A percentile compares a stretch with the other conserved stretches of the same genome.
These are phyloP conservation scores for Metschnikowia matae DNA, from an alignment of 805 yeast species.

Conservation along the genomic window DNA sequence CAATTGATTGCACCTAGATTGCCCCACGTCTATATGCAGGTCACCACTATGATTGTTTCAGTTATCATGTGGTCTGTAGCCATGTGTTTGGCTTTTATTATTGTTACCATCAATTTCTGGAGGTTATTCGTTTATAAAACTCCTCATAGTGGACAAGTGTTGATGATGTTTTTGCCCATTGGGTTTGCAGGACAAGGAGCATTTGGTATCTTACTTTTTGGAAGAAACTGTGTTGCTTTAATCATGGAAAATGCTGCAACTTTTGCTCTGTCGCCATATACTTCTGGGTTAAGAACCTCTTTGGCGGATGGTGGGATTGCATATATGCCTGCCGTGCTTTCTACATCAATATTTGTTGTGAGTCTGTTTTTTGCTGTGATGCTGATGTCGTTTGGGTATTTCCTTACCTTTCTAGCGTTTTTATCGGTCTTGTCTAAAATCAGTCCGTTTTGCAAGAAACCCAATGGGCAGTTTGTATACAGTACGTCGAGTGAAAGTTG, in stretches of 20 bases:
- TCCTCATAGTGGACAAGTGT: conserved; percentile 52
- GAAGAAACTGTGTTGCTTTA: conserved; percentile 36
- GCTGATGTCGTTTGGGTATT: conserved; percentile 54
- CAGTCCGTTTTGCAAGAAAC: conserved; percentile 30
- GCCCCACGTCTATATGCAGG: conserved; percentile 40
- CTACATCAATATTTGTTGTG: conserved; percentile 13
- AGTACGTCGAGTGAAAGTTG: conserved; percentile 8
- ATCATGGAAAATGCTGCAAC: conserved; percentile 12
- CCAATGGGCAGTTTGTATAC: conserved; percentile 22
- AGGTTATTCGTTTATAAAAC: conserved; percentile 54
- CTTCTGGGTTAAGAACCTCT: conserved; percentile 6
- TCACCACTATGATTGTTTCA: conserved; percentile 51
- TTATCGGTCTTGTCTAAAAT: conserved; percentile 41
- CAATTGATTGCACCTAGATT: conserved; percentile 46
- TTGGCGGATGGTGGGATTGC: conserved; percentile 4
- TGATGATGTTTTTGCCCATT: conserved; percentile 71
- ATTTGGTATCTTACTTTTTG: conserved; percentile 57
- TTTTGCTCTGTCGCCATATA: conserved; percentile 9
- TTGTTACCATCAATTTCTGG: conserved; percentile 56
- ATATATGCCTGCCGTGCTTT: conserved; percentile 1
- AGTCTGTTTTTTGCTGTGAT: conserved; percentile 36
- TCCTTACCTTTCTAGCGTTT: conserved; percentile 38
- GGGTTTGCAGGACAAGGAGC: conserved; percentile 89
- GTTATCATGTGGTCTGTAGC: conserved; percentile 70
- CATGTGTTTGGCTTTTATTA: conserved; percentile 51